A percentile compares a stretch with the other conserved stretches of the same genome.
Conservation (phyloP, 1,284 basidiomycete species). For the Vanrija humicola region DNA sequence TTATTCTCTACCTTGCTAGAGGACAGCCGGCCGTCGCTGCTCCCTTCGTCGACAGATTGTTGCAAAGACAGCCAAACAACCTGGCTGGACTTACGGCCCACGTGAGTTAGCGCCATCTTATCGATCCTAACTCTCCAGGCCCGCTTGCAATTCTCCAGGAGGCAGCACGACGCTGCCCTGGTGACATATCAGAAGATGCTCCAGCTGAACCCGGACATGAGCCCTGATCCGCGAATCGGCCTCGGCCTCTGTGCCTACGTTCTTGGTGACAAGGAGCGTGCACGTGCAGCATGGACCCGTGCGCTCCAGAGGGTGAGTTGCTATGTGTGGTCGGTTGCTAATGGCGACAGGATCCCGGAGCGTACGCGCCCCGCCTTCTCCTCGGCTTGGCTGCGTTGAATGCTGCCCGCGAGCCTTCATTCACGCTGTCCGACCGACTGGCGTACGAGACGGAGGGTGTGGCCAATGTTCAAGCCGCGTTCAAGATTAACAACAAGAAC, state of each 20-base stretch:
- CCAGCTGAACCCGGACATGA: constrained; percentile 66
- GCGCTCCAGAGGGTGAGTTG: constrained; percentile 73
- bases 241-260: constrained; percentile 89
- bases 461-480: constrained; percentile 31
- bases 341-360: constrained; percentile 61
- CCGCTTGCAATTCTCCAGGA: constrained; percentile 71
- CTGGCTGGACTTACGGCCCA: constrained; percentile 46
- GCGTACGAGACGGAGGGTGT: constrained; percentile 33
- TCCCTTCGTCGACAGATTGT: constrained; percentile 74
- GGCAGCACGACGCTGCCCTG: constrained; percentile 72
- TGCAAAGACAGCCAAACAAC: constrained; percentile 73
- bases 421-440: constrained; percentile 45
- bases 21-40: constrained; percentile 73
- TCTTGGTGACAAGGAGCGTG: constrained; percentile 71
- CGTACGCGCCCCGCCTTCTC: constrained; percentile 70
- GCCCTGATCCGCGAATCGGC: constrained; percentile 86
- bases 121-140: constrained; percentile 54
- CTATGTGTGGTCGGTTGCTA: not conserved
- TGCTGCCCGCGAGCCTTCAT: constrained; percentile 62
- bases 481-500: constrained; percentile 42
- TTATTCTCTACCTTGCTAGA: constrained; percentile 74
- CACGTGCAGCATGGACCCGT: constrained; percentile 80
- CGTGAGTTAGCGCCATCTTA: too few relatives aligned
- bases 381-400: constrained; percentile 82
- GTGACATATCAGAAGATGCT: constrained; percentile 80